Base-by-base conservation (phyloP, 2,329 filamentous ascomycete genomes). In the Exophiala xenobiotica region DNA sequence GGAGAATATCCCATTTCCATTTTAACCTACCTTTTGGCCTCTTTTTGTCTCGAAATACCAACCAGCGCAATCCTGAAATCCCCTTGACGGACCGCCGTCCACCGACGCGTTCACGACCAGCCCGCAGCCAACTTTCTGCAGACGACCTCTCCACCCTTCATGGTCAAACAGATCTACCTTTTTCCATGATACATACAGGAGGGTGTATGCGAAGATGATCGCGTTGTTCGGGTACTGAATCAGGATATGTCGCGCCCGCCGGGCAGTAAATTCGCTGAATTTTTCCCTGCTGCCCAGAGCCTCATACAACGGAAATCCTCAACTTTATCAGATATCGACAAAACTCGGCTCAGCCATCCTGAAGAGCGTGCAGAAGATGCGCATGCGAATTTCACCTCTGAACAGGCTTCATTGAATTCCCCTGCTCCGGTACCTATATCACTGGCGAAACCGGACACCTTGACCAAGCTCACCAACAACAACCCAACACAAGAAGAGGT, bases 221-320 rank as follows among this genome's bases (percentile, higher is more conserved):
- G 50, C 52, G 51, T 41, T 39, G 31, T 46, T 55, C 46, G 53
- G 41, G 42, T 55, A 46, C 23, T 62, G 50, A 56, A 47, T 49
- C 47, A 50, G 57, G 60, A 60, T 42, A 88, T 88, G 86, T 88
- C 88, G 83, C 88, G 87, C 77, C 82, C 85, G 69, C 79, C 80
- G 71, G 85, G 86, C 76, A 56, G 51, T 48, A 85, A 85, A 75
- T 91, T 90, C 79, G 87, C 86, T 74, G 84, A 90, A 74, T 93
- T 90, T 79, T 91, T 90, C 72, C 87, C 87, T 63, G 83, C 86
- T 68, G 88, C 87, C 67, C 87, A 88, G 62, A 81, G 82, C 64
- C 83, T 82, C 59, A 70, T 78, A 59, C 68, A 73, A 61, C 53
- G 53, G 45, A 74, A 74, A 70, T 71, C 66, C 68, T 66, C 58